Base-by-base conservation (phyloP, 768 basidiomycete species). In the Tulasnella sp. region DNA sequence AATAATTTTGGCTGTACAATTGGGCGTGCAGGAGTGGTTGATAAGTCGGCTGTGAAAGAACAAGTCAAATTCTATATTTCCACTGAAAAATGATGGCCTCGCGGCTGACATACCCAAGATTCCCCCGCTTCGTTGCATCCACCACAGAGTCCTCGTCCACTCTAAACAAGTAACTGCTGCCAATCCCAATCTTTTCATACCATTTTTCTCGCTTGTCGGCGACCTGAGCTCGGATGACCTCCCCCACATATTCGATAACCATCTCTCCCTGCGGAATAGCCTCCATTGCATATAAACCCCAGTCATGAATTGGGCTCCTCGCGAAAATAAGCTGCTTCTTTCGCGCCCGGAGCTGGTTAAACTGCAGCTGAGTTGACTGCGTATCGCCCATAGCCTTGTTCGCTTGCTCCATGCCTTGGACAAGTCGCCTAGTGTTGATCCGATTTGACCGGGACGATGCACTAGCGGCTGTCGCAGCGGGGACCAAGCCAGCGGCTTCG, bases 241-340 rank as follows among this genome's bases (percentile, higher is more conserved):
- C 98, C 27, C 98, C 98, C 9, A 99, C 98, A 84, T 99, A 99
- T 87, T 99, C 98, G 86, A 99, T 98, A 39, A 99, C 97, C 96
- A 99, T 98, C 87, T 99, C 98, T 6, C 96, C 96, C 52, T 90
- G 87, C 8, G 93, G 91, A 82, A 99, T 98, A 83, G 91, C 90
- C 87, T 99, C 98, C 94, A 98, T 94, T 39, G 98, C 97, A 84
- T 98, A 99, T 83, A 99, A 84, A 7, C 98, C 98, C 94, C 97
- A 99, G 83, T 97, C 97, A 84, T 99, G 97, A 80, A 99, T 99
- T 24, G 96, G 96, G 36, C 94, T 96, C 62, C 96, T 89, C 4
- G 95, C 94, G 83, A 99, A 99, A 46, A 95, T 92, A 46, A 99
- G 89, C 83, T 97, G 96, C 87, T 99, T 99, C 91, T 99, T 99